Evolutionary conservation across 768 basidiomycete genomes (phyloP).

Genomic region (Boletus coccyginus): DNA sequence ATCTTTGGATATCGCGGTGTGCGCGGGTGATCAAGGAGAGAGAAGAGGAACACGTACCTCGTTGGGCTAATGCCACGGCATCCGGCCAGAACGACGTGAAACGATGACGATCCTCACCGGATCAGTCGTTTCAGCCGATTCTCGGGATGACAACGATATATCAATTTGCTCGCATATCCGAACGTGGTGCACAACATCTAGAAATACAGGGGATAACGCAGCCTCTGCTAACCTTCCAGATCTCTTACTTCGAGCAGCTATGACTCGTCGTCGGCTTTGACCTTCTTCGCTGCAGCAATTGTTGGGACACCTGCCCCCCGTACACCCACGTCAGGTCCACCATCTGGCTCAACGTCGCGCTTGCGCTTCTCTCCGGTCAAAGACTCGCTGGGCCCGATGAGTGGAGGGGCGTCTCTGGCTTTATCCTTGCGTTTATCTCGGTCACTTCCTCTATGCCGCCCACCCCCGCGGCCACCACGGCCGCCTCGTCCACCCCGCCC

Average conservation of each 20-base stretch:
- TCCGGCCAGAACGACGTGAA: too few species aligned
- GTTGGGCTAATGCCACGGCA: too few species aligned
- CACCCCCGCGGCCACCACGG: constrained; percentile 21
- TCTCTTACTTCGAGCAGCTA: background rate
- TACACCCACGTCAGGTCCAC: constrained; percentile 64
- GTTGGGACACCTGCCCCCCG: constrained; percentile 60
- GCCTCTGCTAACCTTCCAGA: background rate
- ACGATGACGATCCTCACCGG: too few species aligned
- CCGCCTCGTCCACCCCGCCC: constrained; percentile 48
- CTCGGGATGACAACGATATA: background rate
- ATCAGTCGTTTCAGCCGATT: too few species aligned
- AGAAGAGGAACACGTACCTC: too few species aligned
- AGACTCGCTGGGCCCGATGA: constrained; percentile 36
- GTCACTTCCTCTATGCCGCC: constrained; percentile 26
- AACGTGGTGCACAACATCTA: background rate
- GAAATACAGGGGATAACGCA: constrained; percentile 11
- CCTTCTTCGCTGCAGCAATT: constrained; percentile 39
- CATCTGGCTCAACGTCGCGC: constrained; percentile 73
- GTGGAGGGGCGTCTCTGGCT: constrained; percentile 18
- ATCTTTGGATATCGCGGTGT: too few species aligned
- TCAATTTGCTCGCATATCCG: background rate
- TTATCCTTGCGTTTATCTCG: constrained; percentile 16
- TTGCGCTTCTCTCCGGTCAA: constrained; percentile 72
- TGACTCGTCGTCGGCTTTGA: constrained; percentile 39
- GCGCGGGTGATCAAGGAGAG: too few species aligned